Conservation (phyloP, 2,329 filamentous ascomycete genomes). For the Beauveria sp. region DNA sequence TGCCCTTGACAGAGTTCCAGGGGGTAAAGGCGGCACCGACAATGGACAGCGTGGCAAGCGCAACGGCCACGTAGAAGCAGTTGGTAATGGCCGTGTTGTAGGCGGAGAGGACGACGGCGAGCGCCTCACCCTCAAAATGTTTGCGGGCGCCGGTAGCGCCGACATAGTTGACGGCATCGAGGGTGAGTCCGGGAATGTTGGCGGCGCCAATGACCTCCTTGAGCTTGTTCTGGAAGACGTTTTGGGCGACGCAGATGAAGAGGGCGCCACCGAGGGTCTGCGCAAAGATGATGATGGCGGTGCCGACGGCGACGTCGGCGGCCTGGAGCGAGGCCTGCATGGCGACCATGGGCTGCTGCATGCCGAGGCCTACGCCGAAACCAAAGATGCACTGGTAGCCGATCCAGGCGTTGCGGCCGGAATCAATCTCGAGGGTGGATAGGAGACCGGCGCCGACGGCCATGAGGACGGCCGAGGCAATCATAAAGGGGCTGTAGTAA, state of each 20-base stretch:
- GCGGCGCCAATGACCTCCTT: constrained; percentile 28
- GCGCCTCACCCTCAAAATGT: constrained; percentile 20
- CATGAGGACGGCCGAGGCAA: constrained; percentile 21
- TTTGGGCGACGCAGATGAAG: constrained; percentile 44
- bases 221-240: constrained; percentile 42
- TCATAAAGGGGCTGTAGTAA: constrained; percentile 23
- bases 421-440: constrained; percentile 22
- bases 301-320: constrained; percentile 38
- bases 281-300: constrained; percentile 38
- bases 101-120: constrained; percentile 28
- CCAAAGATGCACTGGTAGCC: constrained; percentile 33
- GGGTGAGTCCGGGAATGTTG: constrained; percentile 28
- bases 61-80: constrained; percentile 36
- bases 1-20: constrained; percentile 51
- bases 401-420: constrained; percentile 11
- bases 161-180: constrained; percentile 22
- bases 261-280: constrained; percentile 37
- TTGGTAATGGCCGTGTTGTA: constrained; percentile 38
- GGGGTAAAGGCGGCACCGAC: constrained; percentile 37
- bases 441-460: constrained; percentile 29
- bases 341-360: constrained; percentile 38
- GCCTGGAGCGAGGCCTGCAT: constrained; percentile 36
- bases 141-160: constrained; percentile 32
- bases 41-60: constrained; percentile 36
- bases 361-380: constrained; percentile 31